Conservation (phyloP, 352 stramenopile species). For the Globisporangium perplexum region DNA sequence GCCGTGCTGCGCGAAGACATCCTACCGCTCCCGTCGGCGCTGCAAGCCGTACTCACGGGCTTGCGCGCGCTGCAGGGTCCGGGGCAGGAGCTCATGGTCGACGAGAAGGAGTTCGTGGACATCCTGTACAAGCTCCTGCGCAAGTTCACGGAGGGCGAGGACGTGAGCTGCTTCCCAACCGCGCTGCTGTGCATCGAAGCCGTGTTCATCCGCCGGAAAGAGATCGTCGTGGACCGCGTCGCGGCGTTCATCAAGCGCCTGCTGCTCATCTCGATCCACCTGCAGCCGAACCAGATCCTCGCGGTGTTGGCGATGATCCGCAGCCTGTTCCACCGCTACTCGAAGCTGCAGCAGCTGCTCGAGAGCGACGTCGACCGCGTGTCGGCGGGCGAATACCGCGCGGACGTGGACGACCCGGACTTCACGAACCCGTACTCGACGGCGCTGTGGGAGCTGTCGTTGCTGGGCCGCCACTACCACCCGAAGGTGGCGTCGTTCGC, state of each 20-base stretch:
- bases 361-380: slow-evolving; percentile 96
- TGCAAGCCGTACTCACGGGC: slow-evolving; percentile 90
- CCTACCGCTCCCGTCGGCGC: slow-evolving; percentile 52
- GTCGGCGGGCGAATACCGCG: slow-evolving; percentile 89
- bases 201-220: slow-evolving; percentile 92
- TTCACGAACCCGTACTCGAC: slow-evolving; percentile 94
- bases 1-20: slow-evolving; percentile 82
- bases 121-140: slow-evolving; percentile 91
- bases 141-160: slow-evolving; percentile 59
- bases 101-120: slow-evolving; percentile 95
- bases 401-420: slow-evolving; percentile 92
- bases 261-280: slow-evolving; percentile 84
- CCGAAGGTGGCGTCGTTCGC: slow-evolving; percentile 71
- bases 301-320: slow-evolving; percentile 88
- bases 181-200: slow-evolving; percentile 89
- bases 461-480: slow-evolving; percentile 85
- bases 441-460: slow-evolving; percentile 90
- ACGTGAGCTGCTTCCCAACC: slow-evolving; percentile 55
- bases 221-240: slow-evolving; percentile 92
- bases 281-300: slow-evolving; percentile 74
- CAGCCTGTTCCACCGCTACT: slow-evolving; percentile 89
- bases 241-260: slow-evolving; percentile 95
- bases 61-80: slow-evolving; percentile 92
- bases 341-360: slow-evolving; percentile 91
- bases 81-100: slow-evolving; percentile 93